Base-by-base conservation (phyloP, 495 filamentous ascomycete genomes). In the Aspergillus nidulans region DNA sequence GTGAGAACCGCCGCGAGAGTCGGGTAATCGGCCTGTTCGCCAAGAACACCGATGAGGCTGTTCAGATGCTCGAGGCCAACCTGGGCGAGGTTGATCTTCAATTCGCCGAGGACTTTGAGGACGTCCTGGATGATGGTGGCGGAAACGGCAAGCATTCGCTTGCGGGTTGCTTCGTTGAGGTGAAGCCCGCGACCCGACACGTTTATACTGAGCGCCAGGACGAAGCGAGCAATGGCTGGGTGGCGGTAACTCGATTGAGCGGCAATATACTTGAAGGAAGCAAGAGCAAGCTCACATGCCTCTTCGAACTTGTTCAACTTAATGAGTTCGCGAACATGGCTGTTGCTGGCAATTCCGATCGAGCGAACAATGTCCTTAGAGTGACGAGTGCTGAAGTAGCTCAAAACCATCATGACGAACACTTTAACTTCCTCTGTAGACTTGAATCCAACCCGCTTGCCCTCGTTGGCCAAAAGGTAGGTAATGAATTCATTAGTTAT, bases 281-380 rank as follows among this genome's bases (percentile, higher is more conserved):
- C 64, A 19, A 71, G 47, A 6, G 71, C 69, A 16, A 74, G 67
- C 21, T 73, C 65, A 26, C 44, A 56, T 15, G 71, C 71, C 16
- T 55, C 53, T 13, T 65, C 54, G 47, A 64, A 70, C 28, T 64
- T 57, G 56, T 69, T 59, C 28, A 56, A 39, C 20, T 59, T 47
- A 10, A 74, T 57, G 4, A 72, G 59, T 43, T 64, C 50, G 3
- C 60, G 34, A 3, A 72, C 68, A 16, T 59, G 62, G n/a, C 46
- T 45, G 51, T 72, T 67, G 53, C 61, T 63, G 20, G 67, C 65
- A 48, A 74, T 72, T 48, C 68, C 71, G 16, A 73, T 61, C 1
- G 69, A 74, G 42, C 71, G 71, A 21, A 71, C 36, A 43, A 74
- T 68, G 61, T 67, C 64, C 12, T 61, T 55, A 1, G 71, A 69